Percentiles rank a stretch among this genome's conserved stretches.
phyloP scores from a whole-genome alignment of 805 yeast genomes.

The Debaryomyces castellii region DNA sequence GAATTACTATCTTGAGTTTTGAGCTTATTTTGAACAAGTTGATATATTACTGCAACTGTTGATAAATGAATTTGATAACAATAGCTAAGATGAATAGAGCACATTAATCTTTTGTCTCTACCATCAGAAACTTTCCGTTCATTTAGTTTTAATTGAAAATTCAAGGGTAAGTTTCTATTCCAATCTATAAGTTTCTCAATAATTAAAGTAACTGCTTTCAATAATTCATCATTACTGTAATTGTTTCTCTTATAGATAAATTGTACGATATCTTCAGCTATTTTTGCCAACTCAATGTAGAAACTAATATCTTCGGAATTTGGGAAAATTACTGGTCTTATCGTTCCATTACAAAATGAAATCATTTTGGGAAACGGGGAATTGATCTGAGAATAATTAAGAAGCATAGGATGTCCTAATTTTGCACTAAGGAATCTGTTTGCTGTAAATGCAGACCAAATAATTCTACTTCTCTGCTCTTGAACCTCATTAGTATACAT shows the following conservation, averaged over 20 bases:
- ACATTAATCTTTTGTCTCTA: not conserved
- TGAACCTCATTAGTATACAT: not conserved
- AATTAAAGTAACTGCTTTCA: not conserved
- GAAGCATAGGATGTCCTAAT: slow-evolving; percentile 1
- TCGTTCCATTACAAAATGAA: not conserved
- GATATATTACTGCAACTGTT: slow-evolving; percentile 2
- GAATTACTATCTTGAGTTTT: not conserved
- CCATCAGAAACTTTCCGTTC: not conserved
- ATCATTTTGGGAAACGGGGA: not conserved
- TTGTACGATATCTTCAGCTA: slow-evolving; percentile 3
- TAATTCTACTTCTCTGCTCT: slow-evolving; percentile 2
- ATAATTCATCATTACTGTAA: not conserved
- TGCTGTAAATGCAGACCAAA: slow-evolving; percentile 5
- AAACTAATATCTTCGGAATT: slow-evolving; percentile 1
- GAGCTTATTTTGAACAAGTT: not conserved
- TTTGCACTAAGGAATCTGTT: slow-evolving; percentile 2
- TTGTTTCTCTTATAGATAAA: not conserved
- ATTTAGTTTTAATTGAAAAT: not conserved
- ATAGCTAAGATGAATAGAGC: slow-evolving; percentile 2
- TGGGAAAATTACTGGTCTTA: not conserved
- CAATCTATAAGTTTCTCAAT: not conserved
- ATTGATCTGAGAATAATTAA: not conserved
- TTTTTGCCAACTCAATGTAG: slow-evolving; percentile 1
- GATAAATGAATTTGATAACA: slow-evolving; percentile 3
- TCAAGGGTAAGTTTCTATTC: slow-evolving; percentile 1